A percentile compares a stretch with the other conserved stretches of the same genome.
Conservation (phyloP, 148 eudicot genomes). For the Persicaria maculosa region DNA sequence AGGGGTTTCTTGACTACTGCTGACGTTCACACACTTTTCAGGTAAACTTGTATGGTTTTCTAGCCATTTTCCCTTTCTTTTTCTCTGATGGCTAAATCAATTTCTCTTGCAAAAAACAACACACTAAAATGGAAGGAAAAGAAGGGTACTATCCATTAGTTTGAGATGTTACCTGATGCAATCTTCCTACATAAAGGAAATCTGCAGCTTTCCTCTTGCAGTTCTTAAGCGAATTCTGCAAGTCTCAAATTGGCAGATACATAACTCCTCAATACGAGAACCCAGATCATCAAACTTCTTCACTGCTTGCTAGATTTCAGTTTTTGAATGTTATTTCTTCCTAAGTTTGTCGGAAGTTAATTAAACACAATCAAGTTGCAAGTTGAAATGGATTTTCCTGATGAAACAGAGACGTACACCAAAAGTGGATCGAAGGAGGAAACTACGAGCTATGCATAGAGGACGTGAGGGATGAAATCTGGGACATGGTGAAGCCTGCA, state of each 20-base stretch:
- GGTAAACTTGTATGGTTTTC: slow-evolving; percentile 25
- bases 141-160: slow-evolving; percentile 55
- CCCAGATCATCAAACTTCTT: not conserved
- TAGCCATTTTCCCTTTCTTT: not conserved
- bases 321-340: not conserved
- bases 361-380: not conserved
- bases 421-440: slow-evolving; percentile 98
- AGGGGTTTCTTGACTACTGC: slow-evolving; percentile 75
- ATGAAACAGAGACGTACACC: slow-evolving; percentile 84
- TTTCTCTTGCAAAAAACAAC: not conserved
- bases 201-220: slow-evolving; percentile 62
- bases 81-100: not conserved
- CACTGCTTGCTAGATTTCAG: not conserved
- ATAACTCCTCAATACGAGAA: not conserved
- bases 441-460: slow-evolving; percentile 92
- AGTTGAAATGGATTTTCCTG: not conserved
- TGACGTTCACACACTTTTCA: slow-evolving; percentile 91
- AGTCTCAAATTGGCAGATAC: slow-evolving; percentile 35
- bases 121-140: slow-evolving; percentile 35
- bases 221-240: slow-evolving; percentile 37
- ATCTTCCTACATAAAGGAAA: slow-evolving; percentile 58
- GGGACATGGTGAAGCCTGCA: slow-evolving; percentile 99
- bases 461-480: slow-evolving; percentile 93
- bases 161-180: slow-evolving; percentile 67
- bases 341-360: not conserved